phyloP scores from a whole-genome alignment of 2,329 filamentous ascomycete species.

The Ophiocordyceps sinensis region DNA sequence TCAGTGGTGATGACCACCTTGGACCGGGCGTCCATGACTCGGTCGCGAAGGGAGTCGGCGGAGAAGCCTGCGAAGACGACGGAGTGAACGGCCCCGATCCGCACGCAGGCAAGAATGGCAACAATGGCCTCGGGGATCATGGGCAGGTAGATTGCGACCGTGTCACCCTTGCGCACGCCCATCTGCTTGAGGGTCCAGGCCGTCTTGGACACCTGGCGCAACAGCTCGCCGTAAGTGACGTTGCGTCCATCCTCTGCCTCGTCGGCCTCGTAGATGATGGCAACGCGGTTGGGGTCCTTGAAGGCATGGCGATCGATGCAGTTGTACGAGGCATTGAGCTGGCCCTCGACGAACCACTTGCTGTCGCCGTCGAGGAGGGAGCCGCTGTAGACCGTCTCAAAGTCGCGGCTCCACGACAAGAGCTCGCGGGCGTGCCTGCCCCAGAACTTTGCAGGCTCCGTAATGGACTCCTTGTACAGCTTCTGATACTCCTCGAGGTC shows the following conservation, averaged over 20 bases:
- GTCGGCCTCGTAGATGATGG: slow-evolving; percentile 98
- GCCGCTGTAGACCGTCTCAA: slow-evolving; percentile 74
- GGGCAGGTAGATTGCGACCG: slow-evolving; percentile 90
- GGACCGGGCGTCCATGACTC: slow-evolving; percentile 78
- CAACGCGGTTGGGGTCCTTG: slow-evolving; percentile 81
- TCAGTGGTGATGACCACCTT: slow-evolving; percentile 95
- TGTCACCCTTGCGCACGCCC: slow-evolving; percentile 94
- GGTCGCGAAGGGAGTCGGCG: slow-evolving; percentile 86
- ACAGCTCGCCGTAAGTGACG: slow-evolving; percentile 84
- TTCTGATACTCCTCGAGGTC: slow-evolving; percentile 52
- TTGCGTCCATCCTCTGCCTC: slow-evolving; percentile 75
- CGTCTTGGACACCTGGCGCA: slow-evolving; percentile 78
- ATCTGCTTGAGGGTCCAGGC: slow-evolving; percentile 85
- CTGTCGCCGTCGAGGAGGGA: slow-evolving; percentile 66
- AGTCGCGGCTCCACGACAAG: slow-evolving; percentile 80
- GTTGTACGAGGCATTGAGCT: slow-evolving; percentile 93
- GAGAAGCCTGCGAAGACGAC: slow-evolving; percentile 98
- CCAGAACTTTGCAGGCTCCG: slow-evolving; percentile 83
- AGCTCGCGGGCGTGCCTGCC: slow-evolving; percentile 72
- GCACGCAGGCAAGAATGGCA: slow-evolving; percentile 77
- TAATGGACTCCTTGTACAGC: slow-evolving; percentile 73
- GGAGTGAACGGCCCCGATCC: slow-evolving; percentile 92
- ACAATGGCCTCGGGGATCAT: slow-evolving; percentile 97
- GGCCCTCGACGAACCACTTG: slow-evolving; percentile 90
- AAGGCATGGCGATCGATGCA: slow-evolving; percentile 94